A percentile compares a stretch with the other conserved stretches of the same genome.
These are phyloP conservation scores for Ceratocystis papillata DNA, from an alignment of 2,329 filamentous ascomycete genomes.

Conservation along the genomic window DNA sequence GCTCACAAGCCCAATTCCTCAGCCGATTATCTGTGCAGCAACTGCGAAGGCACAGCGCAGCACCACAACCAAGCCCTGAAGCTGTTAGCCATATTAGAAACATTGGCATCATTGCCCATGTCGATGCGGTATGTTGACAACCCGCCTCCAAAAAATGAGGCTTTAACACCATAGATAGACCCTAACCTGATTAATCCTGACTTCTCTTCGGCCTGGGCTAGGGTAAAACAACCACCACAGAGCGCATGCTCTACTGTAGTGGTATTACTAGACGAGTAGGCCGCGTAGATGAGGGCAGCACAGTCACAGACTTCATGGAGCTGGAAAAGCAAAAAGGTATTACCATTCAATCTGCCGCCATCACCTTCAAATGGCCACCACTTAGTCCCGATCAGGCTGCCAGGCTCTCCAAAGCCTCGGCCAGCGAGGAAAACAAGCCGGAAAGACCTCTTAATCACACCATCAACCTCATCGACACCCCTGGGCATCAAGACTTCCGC, in stretches of 20 bases:
- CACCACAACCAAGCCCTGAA: neutral
- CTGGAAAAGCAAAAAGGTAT: conserved; percentile 60
- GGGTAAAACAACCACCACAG: conserved; percentile 96
- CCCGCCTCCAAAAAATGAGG: neutral
- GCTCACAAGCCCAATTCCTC: conserved; percentile 5
- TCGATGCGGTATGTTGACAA: conserved; percentile 59
- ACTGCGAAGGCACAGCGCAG: conserved; percentile 11
- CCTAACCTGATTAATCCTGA: neutral
- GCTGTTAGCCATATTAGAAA: conserved; percentile 51
- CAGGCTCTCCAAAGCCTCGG: conserved; percentile 13
- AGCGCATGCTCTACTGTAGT: conserved; percentile 97
- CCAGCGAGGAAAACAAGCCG: neutral
- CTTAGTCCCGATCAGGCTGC: conserved; percentile 27
- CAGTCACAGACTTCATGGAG: conserved; percentile 91
- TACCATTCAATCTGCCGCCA: conserved; percentile 89
- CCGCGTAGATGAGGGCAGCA: conserved; percentile 88
- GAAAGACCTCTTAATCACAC: conserved; percentile 32
- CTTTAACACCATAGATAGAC: neutral
- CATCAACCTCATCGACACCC: conserved; percentile 90
- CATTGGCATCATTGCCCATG: conserved; percentile 97
- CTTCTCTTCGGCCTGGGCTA: conserved; percentile 28
- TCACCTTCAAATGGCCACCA: conserved; percentile 88
- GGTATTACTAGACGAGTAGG: conserved; percentile 80
- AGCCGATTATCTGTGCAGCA: conserved; percentile 12
- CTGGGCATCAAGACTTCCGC: conserved; percentile 92